Percentiles rank a stretch among this genome's conserved stretches.
phyloP scores from a whole-genome alignment of 2,329 filamentous ascomycete species.

The Talaromyces sp. region DNA sequence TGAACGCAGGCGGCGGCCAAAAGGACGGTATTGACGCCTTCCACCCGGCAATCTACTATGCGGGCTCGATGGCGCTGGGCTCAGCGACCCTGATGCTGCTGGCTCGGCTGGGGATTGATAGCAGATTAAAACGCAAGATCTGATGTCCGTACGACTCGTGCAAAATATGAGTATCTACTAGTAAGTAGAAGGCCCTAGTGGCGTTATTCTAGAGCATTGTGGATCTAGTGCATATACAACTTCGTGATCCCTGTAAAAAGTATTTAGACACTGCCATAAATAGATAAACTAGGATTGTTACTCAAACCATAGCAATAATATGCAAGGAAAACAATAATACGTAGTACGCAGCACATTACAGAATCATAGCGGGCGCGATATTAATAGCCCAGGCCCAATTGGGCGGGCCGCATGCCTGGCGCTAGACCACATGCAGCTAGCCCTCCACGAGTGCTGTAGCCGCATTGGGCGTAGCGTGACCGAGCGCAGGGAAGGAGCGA shows the following conservation, averaged over 20 bases:
- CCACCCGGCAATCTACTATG: conserved; percentile 59
- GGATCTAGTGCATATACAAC: no score
- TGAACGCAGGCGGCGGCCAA: conserved; percentile 51
- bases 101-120: conserved; percentile 42
- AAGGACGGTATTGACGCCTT: conserved; percentile 49
- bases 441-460: neutral
- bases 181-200: neutral
- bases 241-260: no score
- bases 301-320: neutral
- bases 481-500: neutral
- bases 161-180: neutral
- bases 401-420: neutral
- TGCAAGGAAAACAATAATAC: neutral
- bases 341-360: neutral
- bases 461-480: neutral
- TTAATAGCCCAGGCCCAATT: neutral
- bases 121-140: conserved; percentile 2
- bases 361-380: neutral
- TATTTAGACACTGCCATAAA: neutral
- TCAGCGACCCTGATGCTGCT: conserved; percentile 40
- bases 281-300: neutral
- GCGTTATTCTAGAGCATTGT: no score
- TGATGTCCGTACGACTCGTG: neutral
- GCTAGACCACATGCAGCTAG: neutral
- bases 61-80: conserved; percentile 48